Percentiles rank a stretch among this genome's conserved stretches.
These are phyloP conservation scores for Aspergillus panamensis DNA, from an alignment of 495 filamentous ascomycete species.

Conservation along the genomic window DNA sequence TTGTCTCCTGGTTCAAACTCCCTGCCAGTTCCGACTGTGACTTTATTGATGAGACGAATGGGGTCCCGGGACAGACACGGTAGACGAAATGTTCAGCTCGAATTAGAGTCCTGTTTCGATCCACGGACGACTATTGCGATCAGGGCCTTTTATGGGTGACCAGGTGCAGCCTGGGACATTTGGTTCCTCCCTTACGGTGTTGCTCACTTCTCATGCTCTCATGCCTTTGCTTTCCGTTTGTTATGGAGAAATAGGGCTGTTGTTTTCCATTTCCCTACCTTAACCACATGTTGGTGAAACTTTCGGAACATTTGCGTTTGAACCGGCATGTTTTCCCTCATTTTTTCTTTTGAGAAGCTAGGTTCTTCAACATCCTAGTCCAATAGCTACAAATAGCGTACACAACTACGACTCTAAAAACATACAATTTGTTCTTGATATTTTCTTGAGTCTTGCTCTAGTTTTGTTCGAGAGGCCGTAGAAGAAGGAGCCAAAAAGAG, in stretches of 20 bases:
- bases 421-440: conserved; percentile 1
- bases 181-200: not conserved
- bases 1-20: conserved; percentile 21
- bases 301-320: not conserved
- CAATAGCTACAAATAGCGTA: not conserved
- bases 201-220: conserved; percentile 11
- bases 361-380: conserved; percentile 18
- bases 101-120: conserved; percentile 16
- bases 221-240: conserved; percentile 16
- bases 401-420: conserved; percentile 7
- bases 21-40: conserved; percentile 17
- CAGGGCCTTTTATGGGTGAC: conserved; percentile 1
- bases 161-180: conserved; percentile 8
- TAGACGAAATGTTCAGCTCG: conserved; percentile 14
- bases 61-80: conserved; percentile 14
- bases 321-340: conserved; percentile 6
- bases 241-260: conserved; percentile 7
- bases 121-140: conserved; percentile 11
- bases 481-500: not conserved
- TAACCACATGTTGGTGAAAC: not conserved
- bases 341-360: conserved; percentile 2
- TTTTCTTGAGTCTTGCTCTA: conserved; percentile 5
- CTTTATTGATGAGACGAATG: conserved; percentile 18
- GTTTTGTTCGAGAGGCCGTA: conserved; percentile 8
- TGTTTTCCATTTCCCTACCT: conserved; percentile 5